Percentiles rank a stretch among this genome's conserved stretches.
phyloP scores from a whole-genome alignment of 768 basidiomycete species.

The Leccinum variicolor region DNA sequence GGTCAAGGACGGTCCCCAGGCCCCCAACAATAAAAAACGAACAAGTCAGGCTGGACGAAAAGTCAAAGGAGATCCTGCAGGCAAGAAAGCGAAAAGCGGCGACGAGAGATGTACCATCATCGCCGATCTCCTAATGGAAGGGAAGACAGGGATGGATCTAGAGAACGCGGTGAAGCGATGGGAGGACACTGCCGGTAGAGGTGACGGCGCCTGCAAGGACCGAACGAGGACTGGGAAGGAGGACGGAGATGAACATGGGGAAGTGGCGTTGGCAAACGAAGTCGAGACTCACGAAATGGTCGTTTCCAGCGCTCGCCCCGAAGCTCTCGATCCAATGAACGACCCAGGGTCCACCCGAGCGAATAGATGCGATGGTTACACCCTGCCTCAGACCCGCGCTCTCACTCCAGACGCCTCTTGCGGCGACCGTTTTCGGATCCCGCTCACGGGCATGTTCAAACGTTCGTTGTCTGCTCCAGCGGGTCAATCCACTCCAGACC shows the following conservation, averaged over 20 bases:
- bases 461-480: constrained; percentile 60
- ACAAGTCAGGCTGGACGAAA: constrained; percentile 27
- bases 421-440: constrained; percentile 39
- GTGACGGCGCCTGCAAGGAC: constrained; percentile 1
- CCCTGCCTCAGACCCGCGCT: constrained; percentile 20
- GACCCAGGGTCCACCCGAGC: background rate
- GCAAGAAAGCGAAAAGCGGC: constrained; percentile 29
- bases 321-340: background rate
- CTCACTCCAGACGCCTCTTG: constrained; percentile 26
- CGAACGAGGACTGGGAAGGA: constrained; percentile 4
- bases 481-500: constrained; percentile 15
- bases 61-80: constrained; percentile 29
- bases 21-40: constrained; percentile 28
- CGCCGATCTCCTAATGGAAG: constrained; percentile 60
- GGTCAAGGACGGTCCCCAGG: constrained; percentile 40
- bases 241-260: constrained; percentile 26
- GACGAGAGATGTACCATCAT: constrained; percentile 66
- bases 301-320: background rate
- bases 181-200: constrained; percentile 19
- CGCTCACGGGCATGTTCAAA: constrained; percentile 63
- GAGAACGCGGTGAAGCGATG: constrained; percentile 59
- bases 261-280: constrained; percentile 15
- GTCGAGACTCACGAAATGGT: constrained; percentile 7
- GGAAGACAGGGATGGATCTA: constrained; percentile 61
- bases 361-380: constrained; percentile 2